Evolutionary conservation across 2,329 filamentous ascomycete species (phyloP).

Genomic region (Pseudogymnoascus sp.): DNA sequence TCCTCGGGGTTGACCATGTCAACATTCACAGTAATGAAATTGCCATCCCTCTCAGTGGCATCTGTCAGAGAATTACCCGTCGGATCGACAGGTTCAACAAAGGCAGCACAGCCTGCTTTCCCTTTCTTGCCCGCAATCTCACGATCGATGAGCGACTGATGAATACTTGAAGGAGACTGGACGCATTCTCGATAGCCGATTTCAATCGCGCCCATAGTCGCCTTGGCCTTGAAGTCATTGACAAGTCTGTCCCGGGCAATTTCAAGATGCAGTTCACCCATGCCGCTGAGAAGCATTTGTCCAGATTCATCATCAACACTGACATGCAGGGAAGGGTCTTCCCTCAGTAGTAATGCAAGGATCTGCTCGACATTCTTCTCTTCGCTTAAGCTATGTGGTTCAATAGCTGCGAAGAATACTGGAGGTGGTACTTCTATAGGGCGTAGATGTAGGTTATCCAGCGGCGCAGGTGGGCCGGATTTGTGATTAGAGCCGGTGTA

Average conservation of each 20-base stretch:
- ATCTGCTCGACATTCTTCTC: conserved; percentile 71
- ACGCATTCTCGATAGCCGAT: conserved; percentile 91
- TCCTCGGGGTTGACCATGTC: conserved; percentile 31
- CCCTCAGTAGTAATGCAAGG: conserved; percentile 68
- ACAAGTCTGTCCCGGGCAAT: conserved; percentile 83
- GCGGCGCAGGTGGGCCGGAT: conserved; percentile 54
- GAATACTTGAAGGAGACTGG: conserved; percentile 44
- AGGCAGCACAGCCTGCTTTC: conserved; percentile 65
- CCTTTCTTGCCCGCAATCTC: conserved; percentile 71
- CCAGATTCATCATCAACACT: conserved; percentile 81
- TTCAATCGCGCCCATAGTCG: conserved; percentile 77
- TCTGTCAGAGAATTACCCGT: conserved; percentile 34
- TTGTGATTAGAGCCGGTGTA: conserved; percentile 54
- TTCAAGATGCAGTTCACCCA: conserved; percentile 93
- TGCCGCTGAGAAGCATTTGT: conserved; percentile 86
- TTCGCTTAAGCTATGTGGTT: conserved; percentile 67
- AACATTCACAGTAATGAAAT: conserved; percentile 52
- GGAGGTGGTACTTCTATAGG: conserved; percentile 86
- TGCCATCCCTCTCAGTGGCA: conserved; percentile 56
- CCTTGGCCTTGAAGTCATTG: conserved; percentile 81
- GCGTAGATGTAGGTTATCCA: conserved; percentile 71
- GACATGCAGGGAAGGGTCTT: conserved; percentile 87
- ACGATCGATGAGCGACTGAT: conserved; percentile 62
- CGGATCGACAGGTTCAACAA: conserved; percentile 49
- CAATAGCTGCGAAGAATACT: conserved; percentile 93